Base-by-base conservation (phyloP, 75 land plant genomes). In the Pinus albicaulis region DNA sequence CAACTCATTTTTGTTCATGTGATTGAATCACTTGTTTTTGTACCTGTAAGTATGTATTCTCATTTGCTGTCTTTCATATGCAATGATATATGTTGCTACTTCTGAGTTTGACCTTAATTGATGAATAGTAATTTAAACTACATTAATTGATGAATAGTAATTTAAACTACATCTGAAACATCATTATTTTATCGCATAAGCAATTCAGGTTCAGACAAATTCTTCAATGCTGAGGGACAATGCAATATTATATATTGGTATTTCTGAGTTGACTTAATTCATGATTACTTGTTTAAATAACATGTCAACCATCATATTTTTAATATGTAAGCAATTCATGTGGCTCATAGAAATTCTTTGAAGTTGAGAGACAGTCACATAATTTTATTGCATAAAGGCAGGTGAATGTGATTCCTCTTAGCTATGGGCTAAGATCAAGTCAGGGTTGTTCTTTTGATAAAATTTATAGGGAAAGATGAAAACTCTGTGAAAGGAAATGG, bases 1-100 rank as follows among this genome's bases (percentile, higher is more conserved):
- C 99, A 93, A 66, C 91, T 98, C 83, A 92, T 95, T 44, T 98
- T 95, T 88, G 84, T 95, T 56, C 99, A 98, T 79, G 99, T 98
- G 69, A 87, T 98, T 78, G 99, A 98, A 78, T 98, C 99, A 12
- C 87, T 98, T 59, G 98, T 98, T 52, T 98, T 98, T 88, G 99
- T 98, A 31, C 99, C 99, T 55, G 99, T 98, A 77, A 84, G 91
- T 74, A 60, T 76, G 36, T n/a, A n/a, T n/a, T n/a, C n/a, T 61
- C 8, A 69, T 17, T 25, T 63, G 48, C 55, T 58, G 34, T 79
- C 26, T 53, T 41, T 31, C 17, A 3, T 22, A 22, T 69, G 53
- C 41, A 24, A 52, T 70, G 53, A 48, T 48, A 48, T 48, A 48
- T 10, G 1, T 79, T 16, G 22, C 13, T 31, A 53, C 7, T 14